Base-by-base conservation (phyloP, 2,329 filamentous ascomycete species). In the Zalaria obscura region DNA sequence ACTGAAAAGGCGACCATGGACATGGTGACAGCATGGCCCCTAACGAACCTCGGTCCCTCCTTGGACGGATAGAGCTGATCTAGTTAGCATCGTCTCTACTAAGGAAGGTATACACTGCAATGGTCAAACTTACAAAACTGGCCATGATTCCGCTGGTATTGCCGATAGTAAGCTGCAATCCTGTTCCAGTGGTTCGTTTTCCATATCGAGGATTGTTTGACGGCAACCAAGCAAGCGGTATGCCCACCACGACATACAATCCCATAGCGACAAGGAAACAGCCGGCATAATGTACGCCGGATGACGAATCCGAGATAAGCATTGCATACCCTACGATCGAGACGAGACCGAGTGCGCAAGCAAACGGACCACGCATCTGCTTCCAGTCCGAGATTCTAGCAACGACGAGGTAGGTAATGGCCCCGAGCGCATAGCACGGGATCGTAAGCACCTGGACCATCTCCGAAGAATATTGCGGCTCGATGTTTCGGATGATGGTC, bases 241-340 rank as follows among this genome's bases (percentile, higher is more conserved):
- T 52, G 1, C 72, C 72, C 8, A 75, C 70, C 5, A 62, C 61
- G 9, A 75, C 68, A 49, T 88, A 89, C 3, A 89, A 56, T 0
- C 83, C 83, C 45, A 76, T 69, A 0, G 83, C 82, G 0, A 87
- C 74, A n/a, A 89, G 62, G 56, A 87, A 81, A 46, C 81, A 86
- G 2, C 76, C 83, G 48, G 83, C 81, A 52, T 86, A 88, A 49
- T 81, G 79, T 5, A 77, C 80, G 0, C 74, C 76, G 0, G 73
- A 66, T 1, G 72, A 59, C 2, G 69, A 64, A 38, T 78, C 64
- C 1, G 77, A 73, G 35, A 87, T 68, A 43, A 87, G 55, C 28
- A 87, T 65, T 0, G 69, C 78, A 34, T 55, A 56, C 4, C 52
- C 53, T 25, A 52, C 34, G 2, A 83, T 72, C 32, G 76, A 78